These are phyloP conservation scores for Rhodamnia rubescens DNA, from an alignment of 345 rosid genomes.

Conservation along the genomic window DNA sequence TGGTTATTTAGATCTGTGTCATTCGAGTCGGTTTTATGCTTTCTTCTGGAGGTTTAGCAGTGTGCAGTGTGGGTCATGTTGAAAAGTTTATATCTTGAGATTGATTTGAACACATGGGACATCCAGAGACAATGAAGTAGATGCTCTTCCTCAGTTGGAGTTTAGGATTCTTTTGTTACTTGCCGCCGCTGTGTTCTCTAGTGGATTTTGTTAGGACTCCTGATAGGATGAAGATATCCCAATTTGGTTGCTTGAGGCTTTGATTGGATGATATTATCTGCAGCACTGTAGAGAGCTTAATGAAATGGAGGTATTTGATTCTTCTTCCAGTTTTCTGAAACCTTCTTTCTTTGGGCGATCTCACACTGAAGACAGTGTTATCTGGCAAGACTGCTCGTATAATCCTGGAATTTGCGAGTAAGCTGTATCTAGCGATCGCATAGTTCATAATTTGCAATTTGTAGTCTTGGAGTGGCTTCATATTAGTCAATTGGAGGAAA, in stretches of 20 bases:
- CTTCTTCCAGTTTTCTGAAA: not conserved
- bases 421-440: too few relatives aligned
- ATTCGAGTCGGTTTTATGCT: not conserved
- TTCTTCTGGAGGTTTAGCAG: not conserved
- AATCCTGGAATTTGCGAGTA: too few relatives aligned
- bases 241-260: not conserved
- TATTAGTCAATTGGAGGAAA: too few relatives aligned
- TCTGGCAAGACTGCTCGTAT: too few relatives aligned
- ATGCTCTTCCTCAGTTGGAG: not conserved
- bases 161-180: not conserved
- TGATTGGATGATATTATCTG: not conserved
- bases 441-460: too few relatives aligned
- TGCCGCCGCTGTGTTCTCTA: not conserved
- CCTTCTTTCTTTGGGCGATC: too few relatives aligned
- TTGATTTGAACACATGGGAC: not conserved
- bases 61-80: not conserved
- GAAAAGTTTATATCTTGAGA: not conserved
- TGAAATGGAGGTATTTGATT: not conserved
- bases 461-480: too few relatives aligned
- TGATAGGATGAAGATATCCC: not conserved
- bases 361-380: too few relatives aligned
- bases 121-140: not conserved
- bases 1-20: not conserved
- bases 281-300: not conserved
- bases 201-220: not conserved